Base-by-base conservation (phyloP, 2,329 filamentous ascomycete genomes). In the Westerdykella ornata region DNA sequence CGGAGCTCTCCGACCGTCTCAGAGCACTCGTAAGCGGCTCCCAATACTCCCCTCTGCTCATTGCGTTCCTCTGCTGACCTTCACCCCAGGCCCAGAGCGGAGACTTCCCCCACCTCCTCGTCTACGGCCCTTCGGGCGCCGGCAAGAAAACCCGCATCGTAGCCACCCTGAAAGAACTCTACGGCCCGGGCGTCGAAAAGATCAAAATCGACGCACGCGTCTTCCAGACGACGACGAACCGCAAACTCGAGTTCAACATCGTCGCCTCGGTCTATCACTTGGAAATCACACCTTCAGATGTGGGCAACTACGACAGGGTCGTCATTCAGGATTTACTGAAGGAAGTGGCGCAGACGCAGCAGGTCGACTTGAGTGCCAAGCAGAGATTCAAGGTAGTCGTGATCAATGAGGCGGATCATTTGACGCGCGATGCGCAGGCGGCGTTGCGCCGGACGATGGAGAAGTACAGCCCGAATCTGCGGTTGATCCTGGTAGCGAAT, bases 171-270 rank as follows among this genome's bases (percentile, higher is more conserved):
- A 94, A 95, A 66, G 90, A 96, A 62, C 77, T 98, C 6, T 98
- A 92, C 67, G 92, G 92, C 0, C 83, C 90, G 0, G 90, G 92
- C 33, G 92, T 95, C n/a, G 94, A 98, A 63, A 97, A 96, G 76
- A 98, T 98, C 76, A 97, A 97, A 72, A 97, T 98, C 69, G 92
- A 98, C 63, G 87, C 88, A 11, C 85, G 92, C 50, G 85, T 96
- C 44, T 98, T 98, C 72, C 89, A 95, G 68, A 97, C 92, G 1
- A 89, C 81, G 16, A 85, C 84, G 61, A 97, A 95, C 68, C 88
- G 92, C 63, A 98, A 98, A 69, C 83, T 98, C 56, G 92, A 98
- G 70, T 98, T 98, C 78, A 98, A 96, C 71, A 94, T 98, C 50
- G 92, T 98, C 41, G 82, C 89, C 34, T 97, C 90, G 0, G 82